phyloP scores from a whole-genome alignment of 768 basidiomycete genomes.

The Cystofilobasidium ferigula region DNA sequence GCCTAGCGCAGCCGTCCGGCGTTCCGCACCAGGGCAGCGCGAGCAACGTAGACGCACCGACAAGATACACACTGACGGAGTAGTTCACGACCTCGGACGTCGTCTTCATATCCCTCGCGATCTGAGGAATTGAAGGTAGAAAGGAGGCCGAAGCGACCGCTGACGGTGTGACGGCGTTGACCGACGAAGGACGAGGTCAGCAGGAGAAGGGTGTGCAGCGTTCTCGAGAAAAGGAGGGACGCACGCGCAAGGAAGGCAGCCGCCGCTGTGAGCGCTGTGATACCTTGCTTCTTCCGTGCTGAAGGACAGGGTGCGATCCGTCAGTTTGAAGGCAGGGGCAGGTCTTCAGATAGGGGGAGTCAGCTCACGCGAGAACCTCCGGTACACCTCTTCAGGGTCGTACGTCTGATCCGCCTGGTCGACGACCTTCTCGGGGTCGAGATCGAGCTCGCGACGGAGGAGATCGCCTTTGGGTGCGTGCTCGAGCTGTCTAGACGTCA shows the following conservation, averaged over 20 bases:
- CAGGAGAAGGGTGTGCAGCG: too few species aligned
- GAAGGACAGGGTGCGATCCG: too few species aligned
- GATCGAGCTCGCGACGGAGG: not conserved
- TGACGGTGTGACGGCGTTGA: not conserved
- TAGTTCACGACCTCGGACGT: slow-evolving; percentile 53
- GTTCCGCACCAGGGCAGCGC: not conserved
- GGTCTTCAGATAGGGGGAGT: too few species aligned
- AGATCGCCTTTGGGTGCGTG: not conserved
- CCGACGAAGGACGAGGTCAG: not conserved
- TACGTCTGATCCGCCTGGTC: not conserved
- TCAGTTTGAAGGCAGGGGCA: too few species aligned
- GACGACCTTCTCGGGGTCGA: not conserved
- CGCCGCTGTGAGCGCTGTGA: slow-evolving; percentile 49
- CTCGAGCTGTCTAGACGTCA: not conserved
- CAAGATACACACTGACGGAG: slow-evolving; percentile 31
- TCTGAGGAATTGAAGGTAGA: slow-evolving; percentile 29
- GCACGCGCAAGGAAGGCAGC: slow-evolving; percentile 56
- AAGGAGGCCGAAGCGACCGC: slow-evolving; percentile 9
- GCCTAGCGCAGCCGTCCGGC: too few species aligned
- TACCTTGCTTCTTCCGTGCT: too few species aligned
- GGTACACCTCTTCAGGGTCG: not conserved
- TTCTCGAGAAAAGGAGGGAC: slow-evolving; percentile 34
- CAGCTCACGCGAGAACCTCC: not conserved
- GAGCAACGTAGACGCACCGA: not conserved
- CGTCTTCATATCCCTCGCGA: slow-evolving; percentile 54